Percentiles rank a stretch among this genome's conserved stretches.
These are phyloP conservation scores for Penicillium olsonii DNA, from an alignment of 2,329 filamentous ascomycete species.

Conservation along the genomic window DNA sequence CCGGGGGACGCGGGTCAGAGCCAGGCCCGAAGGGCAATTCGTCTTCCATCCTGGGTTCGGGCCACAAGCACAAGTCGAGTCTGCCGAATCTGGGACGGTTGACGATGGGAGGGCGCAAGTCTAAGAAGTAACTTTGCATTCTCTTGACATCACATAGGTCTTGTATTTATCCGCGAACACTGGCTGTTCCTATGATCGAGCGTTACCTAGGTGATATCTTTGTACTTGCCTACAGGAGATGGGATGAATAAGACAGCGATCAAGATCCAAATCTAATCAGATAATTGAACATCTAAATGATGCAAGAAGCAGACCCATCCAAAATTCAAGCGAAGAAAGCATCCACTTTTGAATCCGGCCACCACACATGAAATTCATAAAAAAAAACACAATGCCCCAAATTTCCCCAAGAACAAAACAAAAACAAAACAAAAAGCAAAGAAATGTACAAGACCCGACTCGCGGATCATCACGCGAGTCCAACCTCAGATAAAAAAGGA, in stretches of 20 bases:
- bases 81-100: slow-evolving; percentile 70
- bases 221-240: not conserved
- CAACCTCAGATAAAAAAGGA: not conserved
- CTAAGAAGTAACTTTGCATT: slow-evolving; percentile 29
- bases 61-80: slow-evolving; percentile 62
- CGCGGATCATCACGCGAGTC: not conserved
- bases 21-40: slow-evolving; percentile 18
- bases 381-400: not conserved
- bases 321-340: not conserved
- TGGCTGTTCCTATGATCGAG: not conserved
- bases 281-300: not conserved
- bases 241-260: too few species aligned
- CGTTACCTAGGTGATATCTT: too few species aligned
- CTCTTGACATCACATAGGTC: not conserved
- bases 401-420: not conserved
- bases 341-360: not conserved
- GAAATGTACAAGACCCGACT: not conserved
- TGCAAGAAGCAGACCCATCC: not conserved
- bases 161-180: slow-evolving; percentile 3
- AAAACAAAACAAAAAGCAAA: not conserved
- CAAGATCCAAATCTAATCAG: not conserved
- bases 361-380: not conserved
- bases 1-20: slow-evolving; percentile 17
- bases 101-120: slow-evolving; percentile 68
- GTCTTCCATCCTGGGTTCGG: slow-evolving; percentile 39